Base-by-base conservation (phyloP, 768 basidiomycete species). In the Tricholoma flavovirens region DNA sequence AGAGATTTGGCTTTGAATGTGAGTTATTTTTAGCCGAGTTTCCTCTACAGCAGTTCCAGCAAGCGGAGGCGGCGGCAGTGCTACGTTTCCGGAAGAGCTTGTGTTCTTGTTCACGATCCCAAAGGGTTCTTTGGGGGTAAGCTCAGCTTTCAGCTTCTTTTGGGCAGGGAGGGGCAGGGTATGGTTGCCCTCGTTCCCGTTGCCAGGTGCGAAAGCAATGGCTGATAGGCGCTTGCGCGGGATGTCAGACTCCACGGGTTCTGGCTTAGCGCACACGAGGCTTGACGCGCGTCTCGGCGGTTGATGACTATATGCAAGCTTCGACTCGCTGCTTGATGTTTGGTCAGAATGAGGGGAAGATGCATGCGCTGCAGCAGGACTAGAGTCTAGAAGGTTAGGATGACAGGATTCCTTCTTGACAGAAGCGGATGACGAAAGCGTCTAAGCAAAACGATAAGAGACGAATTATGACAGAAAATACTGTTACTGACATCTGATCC, bases 151-250 rank as follows among this genome's bases (percentile, higher is more conserved):
- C 9, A 60, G 56, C 51, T 67, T 71, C 58, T 73, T 73, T n/a
- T 40, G 30, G 15, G 51, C 49, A 15, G 53, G 40, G 15, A 33
- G 48, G 17, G 4, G 19, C 35, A 38, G 40, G 19, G 33, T 55
- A 48, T n/a, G 40, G n/a, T 46, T 32, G 49, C 40, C 49, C 17
- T 54, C 55, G 7, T 53, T 42, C 22, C 57, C 57, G 30, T 52
- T 40, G 12, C 48, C 55, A 24, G 54, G 29, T 49, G 43, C 60
- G 40, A 71, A 64, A 11, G 66, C 66, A 14, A 57, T 53, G 49
- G 71, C 71, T 2, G 69, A 72, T 22, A 57, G 59, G 43, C 76
- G 77, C 63, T 79, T 80, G 36, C 62, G 69, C 21, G 73, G 69
- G 43, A 75, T 53, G 21, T 62, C 59, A 24, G 65, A n/a, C 24